Evolutionary conservation across 805 yeast genomes (phyloP), one percentile per base, ranked within the genome.

Genomic region (Kregervanrija delftensis): DNA sequence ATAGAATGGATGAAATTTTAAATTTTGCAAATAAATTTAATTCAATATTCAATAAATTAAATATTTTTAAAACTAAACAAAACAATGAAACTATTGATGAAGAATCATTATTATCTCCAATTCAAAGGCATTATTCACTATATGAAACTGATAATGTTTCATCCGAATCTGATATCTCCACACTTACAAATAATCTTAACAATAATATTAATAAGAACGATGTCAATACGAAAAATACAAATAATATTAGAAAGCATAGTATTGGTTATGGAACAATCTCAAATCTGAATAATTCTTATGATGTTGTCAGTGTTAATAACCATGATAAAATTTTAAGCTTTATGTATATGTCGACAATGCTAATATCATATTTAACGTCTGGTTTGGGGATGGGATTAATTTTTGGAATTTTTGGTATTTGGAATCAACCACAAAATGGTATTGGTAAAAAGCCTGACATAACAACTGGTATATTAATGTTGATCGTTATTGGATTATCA

Each of bases 271-370:
- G 28, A 6, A 22, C 28, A 6, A 22, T 22, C 33, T 34, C 39
- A 13, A 12, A 33, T n/a, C 11, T n/a, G 12, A 35, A 17, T 14
- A 40, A 49, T 38, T 32, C 51, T 30, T 41, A 52, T 37, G 54
- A 53, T 30, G 37, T 52, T 15, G 32, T 53, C 2, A 52, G 51
- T 4, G 56, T 55, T 38, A 41, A 54, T 4, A 65, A 63, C 13
- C 72, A 74, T 44, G 79, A 74, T 52, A 56, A 59, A 14, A 69
- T 76, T 8, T 46, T 76, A 31, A 54, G 72, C 1, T 68, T 74
- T 37, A 49, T 76, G n/a, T 74, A 76, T 22, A 49, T 71, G 33
- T 49, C 71, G 3, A 58, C 69, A 13, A 59, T 70, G 37, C 54
- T 67, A 15, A 34, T 71, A 8, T 63, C 81, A 3, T 54, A 72